Conservation (phyloP, 257 asterid genomes). For the Gardenia jasminoides region DNA sequence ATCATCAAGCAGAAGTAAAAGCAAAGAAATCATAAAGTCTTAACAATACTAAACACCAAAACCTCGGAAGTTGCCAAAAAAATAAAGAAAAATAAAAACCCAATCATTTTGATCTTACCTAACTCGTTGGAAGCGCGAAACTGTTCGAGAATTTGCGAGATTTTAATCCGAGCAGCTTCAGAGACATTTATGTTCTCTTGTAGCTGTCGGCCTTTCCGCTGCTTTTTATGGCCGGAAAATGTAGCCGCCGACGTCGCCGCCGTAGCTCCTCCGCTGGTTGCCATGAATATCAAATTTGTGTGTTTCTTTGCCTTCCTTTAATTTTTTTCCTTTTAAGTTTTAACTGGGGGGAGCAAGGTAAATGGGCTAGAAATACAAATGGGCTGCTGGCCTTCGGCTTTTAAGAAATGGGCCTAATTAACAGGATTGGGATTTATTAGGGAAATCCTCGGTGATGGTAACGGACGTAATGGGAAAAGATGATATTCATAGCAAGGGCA, state of each 20-base stretch:
- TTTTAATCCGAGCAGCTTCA: conserved; percentile 50
- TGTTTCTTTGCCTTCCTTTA: not conserved
- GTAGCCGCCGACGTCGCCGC: conserved; percentile 25
- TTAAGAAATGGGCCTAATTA: no score
- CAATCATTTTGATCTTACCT: conserved; percentile 33
- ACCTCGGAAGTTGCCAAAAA: not conserved
- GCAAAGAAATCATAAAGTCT: no score
- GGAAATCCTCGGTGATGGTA: no score
- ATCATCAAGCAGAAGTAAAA: no score
- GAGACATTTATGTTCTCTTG: conserved; percentile 7
- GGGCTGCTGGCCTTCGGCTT: no score
- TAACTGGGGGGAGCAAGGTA: no score
- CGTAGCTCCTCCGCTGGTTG: conserved; percentile 15
- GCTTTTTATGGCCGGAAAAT: conserved; percentile 29
- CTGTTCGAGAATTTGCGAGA: conserved; percentile 48
- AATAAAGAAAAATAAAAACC: not conserved
- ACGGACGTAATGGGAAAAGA: no score
- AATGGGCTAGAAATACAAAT: no score
- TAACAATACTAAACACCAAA: not conserved
- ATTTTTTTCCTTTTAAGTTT: no score
- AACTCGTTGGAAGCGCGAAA: conserved; percentile 47
- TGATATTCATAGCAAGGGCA: no score
- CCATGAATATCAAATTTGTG: conserved; percentile 11
- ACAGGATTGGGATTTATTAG: no score
- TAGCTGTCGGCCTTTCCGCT: conserved; percentile 27